phyloP scores from a whole-genome alignment of 2,329 filamentous ascomycete genomes.

The Knufia fluminis region DNA sequence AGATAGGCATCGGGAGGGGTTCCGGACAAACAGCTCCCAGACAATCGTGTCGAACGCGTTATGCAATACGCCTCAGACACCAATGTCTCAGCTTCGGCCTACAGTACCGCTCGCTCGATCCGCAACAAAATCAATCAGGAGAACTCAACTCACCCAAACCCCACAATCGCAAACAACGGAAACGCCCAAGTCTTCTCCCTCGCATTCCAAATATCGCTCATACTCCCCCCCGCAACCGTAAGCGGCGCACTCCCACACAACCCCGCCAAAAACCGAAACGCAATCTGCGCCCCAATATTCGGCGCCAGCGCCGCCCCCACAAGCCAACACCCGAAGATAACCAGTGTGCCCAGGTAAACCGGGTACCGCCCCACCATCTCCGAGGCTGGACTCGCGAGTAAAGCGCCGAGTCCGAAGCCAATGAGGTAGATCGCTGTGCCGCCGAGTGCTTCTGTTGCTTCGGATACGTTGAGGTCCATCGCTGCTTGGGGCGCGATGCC shows the following conservation, averaged over 20 bases:
- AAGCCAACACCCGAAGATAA: conserved; percentile 41
- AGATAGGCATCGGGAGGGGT: no score
- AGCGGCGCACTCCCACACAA: conserved; percentile 38
- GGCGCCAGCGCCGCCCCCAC: conserved; percentile 40
- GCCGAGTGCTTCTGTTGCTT: conserved; percentile 34
- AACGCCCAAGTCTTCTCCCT: conserved; percentile 43
- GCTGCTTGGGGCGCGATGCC: conserved; percentile 39
- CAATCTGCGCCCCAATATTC: conserved; percentile 39
- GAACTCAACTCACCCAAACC: no score
- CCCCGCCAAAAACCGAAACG: conserved; percentile 43
- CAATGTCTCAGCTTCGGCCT: no score
- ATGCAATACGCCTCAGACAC: no score
- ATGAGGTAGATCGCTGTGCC: conserved; percentile 36
- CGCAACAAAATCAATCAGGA: no score
- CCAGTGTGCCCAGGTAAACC: conserved; percentile 40
- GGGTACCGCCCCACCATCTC: conserved; percentile 42
- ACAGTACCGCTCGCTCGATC: no score
- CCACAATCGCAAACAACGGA: conserved; percentile 41
- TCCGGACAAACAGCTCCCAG: no score
- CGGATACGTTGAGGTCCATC: conserved; percentile 35
- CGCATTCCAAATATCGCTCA: conserved; percentile 40
- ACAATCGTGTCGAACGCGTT: no score
- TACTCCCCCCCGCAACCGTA: conserved; percentile 39
- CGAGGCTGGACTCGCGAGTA: conserved; percentile 42
- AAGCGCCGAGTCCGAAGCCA: conserved; percentile 41